Evolutionary conservation across 2,329 filamentous ascomycete species (phyloP), one percentile per base, ranked within the genome.

Genomic region (Pseudonectria foliicola): DNA sequence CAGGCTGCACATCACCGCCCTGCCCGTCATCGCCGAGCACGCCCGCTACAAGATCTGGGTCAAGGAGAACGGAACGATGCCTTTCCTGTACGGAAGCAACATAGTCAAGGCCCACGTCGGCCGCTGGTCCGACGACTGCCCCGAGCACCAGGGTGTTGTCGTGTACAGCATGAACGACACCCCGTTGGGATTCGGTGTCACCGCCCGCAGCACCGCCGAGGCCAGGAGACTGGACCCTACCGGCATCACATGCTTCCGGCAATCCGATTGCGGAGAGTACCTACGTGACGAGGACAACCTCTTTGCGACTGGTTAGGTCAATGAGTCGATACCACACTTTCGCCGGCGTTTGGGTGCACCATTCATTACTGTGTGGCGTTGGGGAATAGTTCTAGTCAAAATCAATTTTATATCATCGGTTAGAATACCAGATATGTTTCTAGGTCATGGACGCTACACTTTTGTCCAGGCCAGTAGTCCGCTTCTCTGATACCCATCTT

Each of bases 41-140:
- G 90, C 90, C 29, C 74, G 92, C 40, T 94, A 95, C 67, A 96
- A 96, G 77, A 80, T 96, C 50, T 96, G 89, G 88, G 82, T 98
- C 49, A 93, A 93, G 65, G 76, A 81, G 40, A 96, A 96, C 64
- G 92, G 92, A 48, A 89, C 93, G 55, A 95, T 95, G 88, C 90
- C 92, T 1, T 96, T 94, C 61, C 67, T 98, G 30, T 98, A 96
- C 63, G 92, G 92, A 34, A 85, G 86, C 38, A 89, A 96, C 61
- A 73, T 94, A 34, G 77, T 93, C 49, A 75, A 75, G 58, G 71
- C 71, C 7, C 71, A 75, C 53, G 76, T 92, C 13, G 86, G 86
- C 13, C 68, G 88, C 42, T 90, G 85, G 80, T 85, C 80, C 27
- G 88, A 95, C 54, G 90, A 96, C 67, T 89, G 84, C 52, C 89